These are phyloP conservation scores for Mortierella sp. DNA, from an alignment of 371 early-diverging fungal genomes.

Conservation along the genomic window DNA sequence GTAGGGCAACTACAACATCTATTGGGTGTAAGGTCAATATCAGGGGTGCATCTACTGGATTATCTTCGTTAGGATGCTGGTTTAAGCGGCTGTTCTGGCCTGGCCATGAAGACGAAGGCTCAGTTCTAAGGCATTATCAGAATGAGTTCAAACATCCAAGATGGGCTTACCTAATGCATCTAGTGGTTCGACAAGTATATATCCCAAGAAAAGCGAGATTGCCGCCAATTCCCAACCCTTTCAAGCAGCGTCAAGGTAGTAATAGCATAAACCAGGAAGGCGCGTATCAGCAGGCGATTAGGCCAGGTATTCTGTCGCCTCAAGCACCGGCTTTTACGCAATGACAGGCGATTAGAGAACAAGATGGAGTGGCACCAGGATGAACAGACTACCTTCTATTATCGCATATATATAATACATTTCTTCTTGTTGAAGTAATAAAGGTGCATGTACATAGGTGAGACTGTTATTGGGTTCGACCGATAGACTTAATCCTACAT, in stretches of 20 bases:
- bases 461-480: too few relatives aligned
- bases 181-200: constrained; percentile 19
- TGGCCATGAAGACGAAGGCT: not conserved
- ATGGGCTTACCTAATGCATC: constrained; percentile 38
- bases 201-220: constrained; percentile 35
- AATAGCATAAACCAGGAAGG: not conserved
- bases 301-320: not conserved
- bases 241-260: not conserved
- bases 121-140: constrained; percentile 22
- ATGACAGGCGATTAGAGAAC: not conserved
- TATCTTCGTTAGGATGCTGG: not conserved
- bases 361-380: not conserved
- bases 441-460: too few relatives aligned
- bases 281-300: not conserved
- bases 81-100: not conserved
- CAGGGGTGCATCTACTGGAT: not conserved
- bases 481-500: too few relatives aligned
- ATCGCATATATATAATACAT: too few relatives aligned
- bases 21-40: not conserved
- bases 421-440: too few relatives aligned
- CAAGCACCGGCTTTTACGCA: not conserved
- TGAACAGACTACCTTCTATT: too few relatives aligned
- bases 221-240: constrained; percentile 36
- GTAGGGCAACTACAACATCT: not conserved
- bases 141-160: constrained; percentile 28